These are phyloP conservation scores for Ceratobasidium sp. DNA, from an alignment of 1,284 basidiomycete genomes.

Conservation along the genomic window DNA sequence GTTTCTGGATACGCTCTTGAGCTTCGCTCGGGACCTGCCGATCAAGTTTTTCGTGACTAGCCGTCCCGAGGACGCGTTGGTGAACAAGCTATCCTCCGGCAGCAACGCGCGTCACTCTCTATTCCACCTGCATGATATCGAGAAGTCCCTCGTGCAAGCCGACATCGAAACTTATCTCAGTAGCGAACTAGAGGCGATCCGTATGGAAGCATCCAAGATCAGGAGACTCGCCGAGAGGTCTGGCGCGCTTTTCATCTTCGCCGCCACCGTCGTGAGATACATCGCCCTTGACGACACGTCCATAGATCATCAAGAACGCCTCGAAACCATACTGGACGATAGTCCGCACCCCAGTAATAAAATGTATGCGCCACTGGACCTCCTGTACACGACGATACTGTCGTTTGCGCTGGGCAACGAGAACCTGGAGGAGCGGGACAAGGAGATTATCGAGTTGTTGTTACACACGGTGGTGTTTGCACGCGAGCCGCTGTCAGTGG, in stretches of 20 bases:
- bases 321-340: background rate
- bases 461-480: background rate
- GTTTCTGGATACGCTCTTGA: background rate
- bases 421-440: background rate
- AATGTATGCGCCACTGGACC: background rate
- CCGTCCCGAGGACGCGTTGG: background rate
- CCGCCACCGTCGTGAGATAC: conserved; percentile 4
- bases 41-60: conserved; percentile 28
- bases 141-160: conserved; percentile 10
- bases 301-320: background rate
- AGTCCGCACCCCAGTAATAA: background rate
- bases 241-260: conserved; percentile 1
- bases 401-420: background rate
- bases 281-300: background rate
- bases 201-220: background rate
- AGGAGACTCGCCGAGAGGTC: background rate
- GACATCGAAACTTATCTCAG: conserved; percentile 10
- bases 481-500: background rate
- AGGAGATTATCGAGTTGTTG: background rate
- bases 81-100: background rate
- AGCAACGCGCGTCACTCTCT: background rate
- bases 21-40: background rate
- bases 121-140: conserved; percentile 15
- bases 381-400: conserved; percentile 8
- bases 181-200: background rate